These are phyloP conservation scores for Tuber calosporum DNA, from an alignment of 495 filamentous ascomycete genomes.

Conservation along the genomic window DNA sequence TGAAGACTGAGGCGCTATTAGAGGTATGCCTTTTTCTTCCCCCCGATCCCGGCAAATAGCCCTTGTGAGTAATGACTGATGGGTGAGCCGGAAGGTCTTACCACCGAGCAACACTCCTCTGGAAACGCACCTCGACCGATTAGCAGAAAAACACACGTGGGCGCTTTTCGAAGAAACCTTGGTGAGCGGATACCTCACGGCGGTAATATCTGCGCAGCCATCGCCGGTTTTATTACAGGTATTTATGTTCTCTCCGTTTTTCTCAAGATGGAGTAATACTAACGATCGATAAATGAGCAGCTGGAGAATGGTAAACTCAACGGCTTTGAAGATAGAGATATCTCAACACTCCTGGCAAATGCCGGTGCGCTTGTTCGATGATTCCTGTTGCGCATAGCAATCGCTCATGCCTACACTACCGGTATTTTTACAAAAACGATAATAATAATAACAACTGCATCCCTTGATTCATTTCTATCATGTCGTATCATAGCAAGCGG, in stretches of 20 bases:
- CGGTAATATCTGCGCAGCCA: constrained; percentile 21
- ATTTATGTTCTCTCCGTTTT: not conserved
- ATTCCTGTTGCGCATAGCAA: not conserved
- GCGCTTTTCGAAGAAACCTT: constrained; percentile 33
- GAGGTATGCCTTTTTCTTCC: constrained; percentile 21
- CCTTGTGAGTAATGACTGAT: not conserved
- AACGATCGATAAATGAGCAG: constrained; percentile 7
- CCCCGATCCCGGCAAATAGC: not conserved
- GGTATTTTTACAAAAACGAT: not conserved
- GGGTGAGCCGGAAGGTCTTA: constrained; percentile 15
- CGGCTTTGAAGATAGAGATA: constrained; percentile 35
- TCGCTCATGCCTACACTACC: not conserved
- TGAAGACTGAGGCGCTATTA: constrained; percentile 25
- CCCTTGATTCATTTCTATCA: not conserved
- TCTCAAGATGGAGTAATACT: constrained; percentile 8
- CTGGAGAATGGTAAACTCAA: constrained; percentile 35
- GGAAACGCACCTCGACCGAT: constrained; percentile 30
- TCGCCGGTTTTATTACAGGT: constrained; percentile 27
- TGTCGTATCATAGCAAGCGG: not conserved
- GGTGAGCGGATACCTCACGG: constrained; percentile 25
- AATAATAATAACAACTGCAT: not conserved
- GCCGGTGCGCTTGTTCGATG: constrained; percentile 18
- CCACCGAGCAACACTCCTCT: constrained; percentile 17
- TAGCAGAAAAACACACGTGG: constrained; percentile 32
- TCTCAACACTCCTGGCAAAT: constrained; percentile 28